Evolutionary conservation across 371 early-diverging fungal genomes (phyloP), one percentile per base, ranked within the genome.

Genomic region (Dichotomocladium elegans): DNA sequence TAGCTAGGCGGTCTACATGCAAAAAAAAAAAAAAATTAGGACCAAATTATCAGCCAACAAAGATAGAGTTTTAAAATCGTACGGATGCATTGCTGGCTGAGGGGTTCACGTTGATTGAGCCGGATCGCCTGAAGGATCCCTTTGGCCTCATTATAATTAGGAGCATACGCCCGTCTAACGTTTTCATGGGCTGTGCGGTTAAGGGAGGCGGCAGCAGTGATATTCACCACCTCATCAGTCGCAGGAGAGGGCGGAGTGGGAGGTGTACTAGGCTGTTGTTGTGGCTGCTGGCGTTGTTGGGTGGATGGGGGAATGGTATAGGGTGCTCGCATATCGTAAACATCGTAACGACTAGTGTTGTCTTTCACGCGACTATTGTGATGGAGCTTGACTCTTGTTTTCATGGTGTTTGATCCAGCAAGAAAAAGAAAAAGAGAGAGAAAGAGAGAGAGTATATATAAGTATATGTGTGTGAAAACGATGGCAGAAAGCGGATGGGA

Each of bases 111-210:
- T 37, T 53, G 51, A 60, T 68, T 71, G n/a, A 64, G 21, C 34
- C 71, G 59, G 17, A 74, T 66, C n/a, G 75, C 75, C 27, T 60
- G 60, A 12, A 68, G 46, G 4, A 74, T 41, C 17, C 58, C 45
- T 25, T 59, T 55, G 1, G 72, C 75, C 52, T 74, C 69, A 17
- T 44, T 62, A 24, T 66, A 63, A 11, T 48, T 63, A 27, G 66
- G 57, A 22, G 49, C 40, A 19, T 60, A 65, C 5, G 58, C 55
- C n/a, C 31, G 41, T 33, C 43, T 27, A 14, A 44, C 43, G n/a
- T 26, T 41, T 8, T 35, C n/a, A 21, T 41, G 33, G 34, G 37
- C 37, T 17, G 53, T 25, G 21, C 24, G 9, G 4, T 22, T 52
- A 19, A 52, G 14, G 14, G 53, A 24, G 14, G 53, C 27, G 30